These are phyloP conservation scores for Wickerhamomyces sp. DNA, from an alignment of 1,139 yeast species.

Conservation along the genomic window DNA sequence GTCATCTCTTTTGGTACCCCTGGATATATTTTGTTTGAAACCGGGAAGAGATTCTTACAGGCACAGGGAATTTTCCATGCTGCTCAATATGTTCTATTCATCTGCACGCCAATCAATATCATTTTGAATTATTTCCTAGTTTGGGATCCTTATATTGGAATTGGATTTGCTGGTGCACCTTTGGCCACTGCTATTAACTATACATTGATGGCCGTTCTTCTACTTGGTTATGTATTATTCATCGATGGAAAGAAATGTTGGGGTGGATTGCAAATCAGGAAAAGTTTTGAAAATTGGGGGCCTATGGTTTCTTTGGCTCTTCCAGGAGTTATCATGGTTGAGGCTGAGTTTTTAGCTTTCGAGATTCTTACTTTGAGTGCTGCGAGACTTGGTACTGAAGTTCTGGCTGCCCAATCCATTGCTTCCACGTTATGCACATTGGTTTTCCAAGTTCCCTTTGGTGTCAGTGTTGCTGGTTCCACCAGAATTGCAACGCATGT, in stretches of 20 bases:
- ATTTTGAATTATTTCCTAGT: constrained; percentile 32
- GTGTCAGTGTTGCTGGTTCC: constrained; percentile 36
- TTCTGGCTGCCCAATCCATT: constrained; percentile 39
- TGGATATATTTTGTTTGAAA: constrained; percentile 36
- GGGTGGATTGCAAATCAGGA: constrained; percentile 30
- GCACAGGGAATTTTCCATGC: constrained; percentile 39
- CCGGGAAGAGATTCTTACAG: constrained; percentile 38
- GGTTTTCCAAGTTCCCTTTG: constrained; percentile 38
- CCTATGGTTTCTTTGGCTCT: constrained; percentile 34
- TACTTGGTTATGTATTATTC: constrained; percentile 28
- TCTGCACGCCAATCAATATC: constrained; percentile 35
- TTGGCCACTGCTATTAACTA: constrained; percentile 34
- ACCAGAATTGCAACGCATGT: constrained; percentile 36
- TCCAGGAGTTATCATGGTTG: constrained; percentile 41
- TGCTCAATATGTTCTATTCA: constrained; percentile 34
- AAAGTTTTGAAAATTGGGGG: constrained; percentile 30
- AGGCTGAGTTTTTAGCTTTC: constrained; percentile 40
- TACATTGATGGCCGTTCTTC: constrained; percentile 31
- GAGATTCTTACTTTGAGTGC: constrained; percentile 37
- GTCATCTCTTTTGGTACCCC: constrained; percentile 34
- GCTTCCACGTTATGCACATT: constrained; percentile 36
- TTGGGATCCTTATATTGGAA: constrained; percentile 28
- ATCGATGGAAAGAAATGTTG: constrained; percentile 42
- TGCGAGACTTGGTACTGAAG: constrained; percentile 36
- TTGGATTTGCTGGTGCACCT: constrained; percentile 41